Conservation (phyloP, 2,329 filamentous ascomycete species). For the Exophiala dermatitidis region DNA sequence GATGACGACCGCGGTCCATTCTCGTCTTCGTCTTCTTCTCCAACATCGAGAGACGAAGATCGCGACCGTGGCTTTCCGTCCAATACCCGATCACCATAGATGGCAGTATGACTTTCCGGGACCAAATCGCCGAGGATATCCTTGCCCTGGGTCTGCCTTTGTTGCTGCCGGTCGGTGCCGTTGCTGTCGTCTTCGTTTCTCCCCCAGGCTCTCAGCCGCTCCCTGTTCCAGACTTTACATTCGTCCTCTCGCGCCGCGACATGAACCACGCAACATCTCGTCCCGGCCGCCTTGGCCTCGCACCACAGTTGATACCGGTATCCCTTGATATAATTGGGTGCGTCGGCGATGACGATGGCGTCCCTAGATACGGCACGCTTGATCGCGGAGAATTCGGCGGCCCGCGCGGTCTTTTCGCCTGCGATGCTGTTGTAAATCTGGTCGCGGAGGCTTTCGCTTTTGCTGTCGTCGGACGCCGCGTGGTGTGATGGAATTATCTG, state of each 20-base stretch:
- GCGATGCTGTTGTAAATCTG: conserved; percentile 25
- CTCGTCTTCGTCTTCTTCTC: not conserved
- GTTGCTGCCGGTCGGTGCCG: not conserved
- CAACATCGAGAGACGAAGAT: not conserved
- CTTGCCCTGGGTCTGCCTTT: conserved; percentile 11
- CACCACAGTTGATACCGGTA: conserved; percentile 62
- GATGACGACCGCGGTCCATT: conserved; percentile 20
- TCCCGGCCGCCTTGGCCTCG: conserved; percentile 57
- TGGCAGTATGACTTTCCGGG: conserved; percentile 27
- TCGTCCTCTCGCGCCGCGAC: conserved; percentile 26
- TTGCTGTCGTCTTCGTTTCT: not conserved
- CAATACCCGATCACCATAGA: conserved; percentile 25
- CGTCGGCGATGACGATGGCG: conserved; percentile 56
- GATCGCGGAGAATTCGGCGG: conserved; percentile 54
- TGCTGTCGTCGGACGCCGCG: conserved; percentile 42
- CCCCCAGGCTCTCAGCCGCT: conserved; percentile 19
- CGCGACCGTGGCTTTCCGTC: conserved; percentile 1
- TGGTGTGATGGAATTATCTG: conserved; percentile 47
- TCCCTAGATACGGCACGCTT: conserved; percentile 52
- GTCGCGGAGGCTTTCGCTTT: conserved; percentile 33
- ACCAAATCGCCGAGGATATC: conserved; percentile 22
- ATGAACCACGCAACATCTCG: conserved; percentile 54
- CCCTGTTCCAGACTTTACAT: conserved; percentile 25
- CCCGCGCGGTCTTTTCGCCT: conserved; percentile 56
- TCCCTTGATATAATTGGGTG: conserved; percentile 62